These are phyloP conservation scores for Fulvia fulva DNA, from an alignment of 2,329 filamentous ascomycete species.

Conservation along the genomic window DNA sequence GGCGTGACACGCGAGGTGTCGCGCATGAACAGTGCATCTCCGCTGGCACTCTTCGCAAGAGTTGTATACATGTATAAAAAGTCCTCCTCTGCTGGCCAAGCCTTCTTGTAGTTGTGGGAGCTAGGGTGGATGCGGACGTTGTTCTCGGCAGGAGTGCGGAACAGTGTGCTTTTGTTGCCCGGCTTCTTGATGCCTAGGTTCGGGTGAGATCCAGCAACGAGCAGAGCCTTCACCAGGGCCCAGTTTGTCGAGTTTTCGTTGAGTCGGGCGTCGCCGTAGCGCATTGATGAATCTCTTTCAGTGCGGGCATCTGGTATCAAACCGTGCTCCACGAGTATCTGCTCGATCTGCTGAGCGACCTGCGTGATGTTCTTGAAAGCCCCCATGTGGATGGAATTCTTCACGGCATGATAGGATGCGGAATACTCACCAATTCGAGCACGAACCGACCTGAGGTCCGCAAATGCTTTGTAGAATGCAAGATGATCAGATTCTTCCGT, in stretches of 20 bases:
- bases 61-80: conserved; percentile 17
- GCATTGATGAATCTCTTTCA: neutral
- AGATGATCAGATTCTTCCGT: conserved; percentile 46
- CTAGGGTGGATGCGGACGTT: conserved; percentile 28
- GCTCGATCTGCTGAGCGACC: conserved; percentile 37
- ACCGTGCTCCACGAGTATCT: conserved; percentile 35
- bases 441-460: conserved; percentile 35
- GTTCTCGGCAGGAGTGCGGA: conserved; percentile 29
- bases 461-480: conserved; percentile 43
- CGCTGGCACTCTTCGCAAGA: conserved; percentile 13
- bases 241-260: conserved; percentile 45
- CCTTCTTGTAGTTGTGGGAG: conserved; percentile 23
- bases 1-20: conserved; percentile 28
- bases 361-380: conserved; percentile 36
- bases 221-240: conserved; percentile 46
- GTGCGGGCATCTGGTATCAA: conserved; percentile 28
- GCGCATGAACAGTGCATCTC: conserved; percentile 24
- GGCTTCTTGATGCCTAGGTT: conserved; percentile 39
- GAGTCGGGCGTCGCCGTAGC: conserved; percentile 27
- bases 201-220: conserved; percentile 43
- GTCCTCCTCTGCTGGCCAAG: conserved; percentile 7
- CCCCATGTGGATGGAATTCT: conserved; percentile 35
- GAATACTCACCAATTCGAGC: conserved; percentile 28
- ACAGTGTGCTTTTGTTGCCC: conserved; percentile 13
- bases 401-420: conserved; percentile 32